These are phyloP conservation scores for Plasmodium fragile DNA, from an alignment of 169 alveolate genomes.

Conservation along the genomic window DNA sequence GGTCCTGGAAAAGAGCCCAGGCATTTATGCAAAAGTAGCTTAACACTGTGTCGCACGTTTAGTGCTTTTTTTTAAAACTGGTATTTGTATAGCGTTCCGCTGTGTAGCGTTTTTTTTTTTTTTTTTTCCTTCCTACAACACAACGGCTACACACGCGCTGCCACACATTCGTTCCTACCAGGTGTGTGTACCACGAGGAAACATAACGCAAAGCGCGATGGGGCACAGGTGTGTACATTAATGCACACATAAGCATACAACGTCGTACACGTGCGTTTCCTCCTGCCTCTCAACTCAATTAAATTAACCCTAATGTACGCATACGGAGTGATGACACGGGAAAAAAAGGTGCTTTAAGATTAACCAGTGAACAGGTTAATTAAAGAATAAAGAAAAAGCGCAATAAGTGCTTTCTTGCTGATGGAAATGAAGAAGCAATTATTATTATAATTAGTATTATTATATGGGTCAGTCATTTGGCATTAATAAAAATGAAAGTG, in stretches of 20 bases:
- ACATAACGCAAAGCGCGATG: no score
- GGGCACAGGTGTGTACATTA: no score
- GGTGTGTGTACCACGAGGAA: no score
- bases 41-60: not conserved
- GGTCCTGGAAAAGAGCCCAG: not conserved
- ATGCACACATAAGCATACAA: no score
- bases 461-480: not conserved
- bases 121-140: not conserved
- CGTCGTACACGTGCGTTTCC: not conserved
- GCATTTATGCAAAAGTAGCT: not conserved
- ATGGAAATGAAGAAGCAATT: not conserved
- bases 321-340: not conserved
- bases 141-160: no score
- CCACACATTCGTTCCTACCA: no score
- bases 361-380: not conserved
- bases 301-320: not conserved
- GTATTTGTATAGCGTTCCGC: not conserved
- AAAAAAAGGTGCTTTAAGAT: not conserved
- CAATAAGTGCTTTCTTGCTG: not conserved
- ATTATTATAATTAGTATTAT: no score
- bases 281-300: not conserved
- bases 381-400: not conserved
- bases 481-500: not conserved
- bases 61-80: not conserved
- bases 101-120: not conserved